A percentile compares a stretch with the other conserved stretches of the same genome.
phyloP scores from a whole-genome alignment of 2,329 filamentous ascomycete species.

The Neophaeococcomyces mojaviensis region DNA sequence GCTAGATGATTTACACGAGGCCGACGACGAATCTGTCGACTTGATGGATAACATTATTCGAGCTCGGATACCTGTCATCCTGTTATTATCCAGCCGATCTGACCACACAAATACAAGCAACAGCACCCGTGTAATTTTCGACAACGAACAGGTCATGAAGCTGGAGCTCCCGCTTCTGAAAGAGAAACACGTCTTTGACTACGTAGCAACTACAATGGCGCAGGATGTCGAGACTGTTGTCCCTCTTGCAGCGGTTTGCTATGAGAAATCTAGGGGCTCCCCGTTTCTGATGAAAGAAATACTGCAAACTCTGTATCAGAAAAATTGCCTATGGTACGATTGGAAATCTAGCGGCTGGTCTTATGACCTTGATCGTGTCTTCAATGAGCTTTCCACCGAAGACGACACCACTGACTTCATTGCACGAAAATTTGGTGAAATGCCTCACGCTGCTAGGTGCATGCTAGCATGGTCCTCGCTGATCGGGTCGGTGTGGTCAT shows the following conservation, averaged over 20 bases:
- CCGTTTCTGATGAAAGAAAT: slow-evolving; percentile 90
- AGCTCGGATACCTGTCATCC: slow-evolving; percentile 70
- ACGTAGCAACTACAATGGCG: slow-evolving; percentile 74
- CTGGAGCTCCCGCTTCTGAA: slow-evolving; percentile 65
- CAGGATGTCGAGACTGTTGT: slow-evolving; percentile 63
- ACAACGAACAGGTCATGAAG: slow-evolving; percentile 53
- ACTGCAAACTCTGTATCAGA: slow-evolving; percentile 76
- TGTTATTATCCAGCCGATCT: slow-evolving; percentile 69
- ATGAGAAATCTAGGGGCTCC: slow-evolving; percentile 82
- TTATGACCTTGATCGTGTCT: slow-evolving; percentile 77
- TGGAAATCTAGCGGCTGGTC: slow-evolving; percentile 77
- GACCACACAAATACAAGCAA: slow-evolving; percentile 48
- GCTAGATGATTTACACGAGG: slow-evolving; percentile 83
- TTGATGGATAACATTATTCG: slow-evolving; percentile 73
- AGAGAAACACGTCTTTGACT: slow-evolving; percentile 73
- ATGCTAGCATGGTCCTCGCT: slow-evolving; percentile 82
- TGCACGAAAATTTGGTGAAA: slow-evolving; percentile 65
- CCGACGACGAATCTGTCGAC: slow-evolving; percentile 79
- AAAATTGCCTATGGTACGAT: slow-evolving; percentile 83
- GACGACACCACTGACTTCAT: slow-evolving; percentile 78
- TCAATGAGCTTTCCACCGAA: slow-evolving; percentile 76
- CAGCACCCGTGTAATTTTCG: slow-evolving; percentile 35
- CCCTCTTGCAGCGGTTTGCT: slow-evolving; percentile 73
- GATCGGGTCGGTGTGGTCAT: slow-evolving; percentile 75
- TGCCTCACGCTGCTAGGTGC: slow-evolving; percentile 64